A percentile compares a stretch with the other conserved stretches of the same genome.
Evolutionary conservation across 1,284 basidiomycete genomes (phyloP).

Genomic region (Laetiporus sulphureus): DNA sequence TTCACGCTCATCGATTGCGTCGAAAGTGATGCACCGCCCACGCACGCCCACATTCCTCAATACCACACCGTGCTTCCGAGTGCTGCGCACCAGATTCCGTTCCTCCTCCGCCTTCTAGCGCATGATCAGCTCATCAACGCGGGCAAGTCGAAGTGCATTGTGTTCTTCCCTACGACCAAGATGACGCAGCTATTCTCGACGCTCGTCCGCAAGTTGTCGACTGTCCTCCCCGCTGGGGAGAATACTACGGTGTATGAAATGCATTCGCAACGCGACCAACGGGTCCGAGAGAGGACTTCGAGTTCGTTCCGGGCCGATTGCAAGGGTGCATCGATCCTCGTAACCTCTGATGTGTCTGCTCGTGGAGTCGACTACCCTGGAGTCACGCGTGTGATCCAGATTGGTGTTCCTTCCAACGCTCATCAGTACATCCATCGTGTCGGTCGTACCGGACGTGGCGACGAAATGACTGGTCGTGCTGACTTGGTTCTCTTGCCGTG

Average conservation of each 20-base stretch:
- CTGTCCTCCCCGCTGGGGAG: slow-evolving; percentile 40
- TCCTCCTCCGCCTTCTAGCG: slow-evolving; percentile 75
- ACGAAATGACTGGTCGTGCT: slow-evolving; percentile 62
- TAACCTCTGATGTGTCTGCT: slow-evolving; percentile 89
- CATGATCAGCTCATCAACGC: slow-evolving; percentile 86
- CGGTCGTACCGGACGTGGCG: slow-evolving; percentile 84
- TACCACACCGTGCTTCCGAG: slow-evolving; percentile 71
- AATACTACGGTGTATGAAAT: slow-evolving; percentile 72
- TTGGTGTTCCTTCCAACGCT: slow-evolving; percentile 69
- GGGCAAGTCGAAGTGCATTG: slow-evolving; percentile 69
- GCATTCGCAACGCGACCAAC: slow-evolving; percentile 77
- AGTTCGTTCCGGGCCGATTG: slow-evolving; percentile 61
- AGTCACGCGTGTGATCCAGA: slow-evolving; percentile 90
- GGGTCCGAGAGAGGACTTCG: slow-evolving; percentile 57
- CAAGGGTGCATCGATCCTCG: slow-evolving; percentile 59
- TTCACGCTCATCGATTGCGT: slow-evolving; percentile 65
- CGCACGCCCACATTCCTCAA: slow-evolving; percentile 81
- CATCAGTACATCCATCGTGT: slow-evolving; percentile 92
- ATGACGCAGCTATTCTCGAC: slow-evolving; percentile 74
- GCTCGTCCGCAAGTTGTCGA: slow-evolving; percentile 48
- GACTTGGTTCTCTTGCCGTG: slow-evolving; percentile 85
- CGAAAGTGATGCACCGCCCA: slow-evolving; percentile 45
- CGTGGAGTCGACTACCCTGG: slow-evolving; percentile 88
- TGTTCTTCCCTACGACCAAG: slow-evolving; percentile 91
- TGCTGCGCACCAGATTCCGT: slow-evolving; percentile 70